These are phyloP conservation scores for Calycina herbarum DNA, from an alignment of 2,329 filamentous ascomycete genomes.

Conservation along the genomic window DNA sequence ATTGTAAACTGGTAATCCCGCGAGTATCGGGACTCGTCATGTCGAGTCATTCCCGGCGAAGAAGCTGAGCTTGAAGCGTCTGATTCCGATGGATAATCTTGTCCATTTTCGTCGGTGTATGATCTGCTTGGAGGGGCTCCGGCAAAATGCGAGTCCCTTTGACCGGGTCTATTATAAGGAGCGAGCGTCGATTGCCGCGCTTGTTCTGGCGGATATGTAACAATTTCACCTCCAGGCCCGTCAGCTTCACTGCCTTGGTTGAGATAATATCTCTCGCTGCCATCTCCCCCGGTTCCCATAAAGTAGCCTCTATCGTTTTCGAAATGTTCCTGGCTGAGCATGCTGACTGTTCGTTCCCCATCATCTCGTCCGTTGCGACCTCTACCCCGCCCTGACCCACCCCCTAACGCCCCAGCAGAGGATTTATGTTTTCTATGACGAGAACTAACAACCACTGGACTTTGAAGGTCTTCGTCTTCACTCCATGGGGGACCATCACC, in stretches of 20 bases:
- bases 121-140: conserved; percentile 43
- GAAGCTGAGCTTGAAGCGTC: conserved; percentile 59
- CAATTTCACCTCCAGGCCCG: conserved; percentile 75
- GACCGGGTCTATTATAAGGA: conserved; percentile 46
- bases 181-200: conserved; percentile 53
- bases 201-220: conserved; percentile 72
- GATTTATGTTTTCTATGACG: conserved; percentile 86
- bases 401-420: conserved; percentile 50
- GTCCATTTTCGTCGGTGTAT: conserved; percentile 41
- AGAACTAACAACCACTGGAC: conserved; percentile 79
- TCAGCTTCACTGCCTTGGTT: conserved; percentile 68
- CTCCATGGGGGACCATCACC: conserved; percentile 90
- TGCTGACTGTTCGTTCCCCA: conserved; percentile 41
- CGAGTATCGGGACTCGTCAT: conserved; percentile 79
- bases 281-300: conserved; percentile 66
- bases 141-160: conserved; percentile 56
- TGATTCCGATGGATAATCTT: conserved; percentile 49
- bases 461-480: conserved; percentile 92
- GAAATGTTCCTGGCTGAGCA: conserved; percentile 51
- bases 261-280: conserved; percentile 73
- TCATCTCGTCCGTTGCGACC: conserved; percentile 45
- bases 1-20: conserved; percentile 94
- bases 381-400: conserved; percentile 42
- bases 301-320: conserved; percentile 67
- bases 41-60: conserved; percentile 57